Percentiles rank a stretch among this genome's conserved stretches.
Conservation (phyloP, 129 eudicot species). For the Cynara cardunculus region DNA sequence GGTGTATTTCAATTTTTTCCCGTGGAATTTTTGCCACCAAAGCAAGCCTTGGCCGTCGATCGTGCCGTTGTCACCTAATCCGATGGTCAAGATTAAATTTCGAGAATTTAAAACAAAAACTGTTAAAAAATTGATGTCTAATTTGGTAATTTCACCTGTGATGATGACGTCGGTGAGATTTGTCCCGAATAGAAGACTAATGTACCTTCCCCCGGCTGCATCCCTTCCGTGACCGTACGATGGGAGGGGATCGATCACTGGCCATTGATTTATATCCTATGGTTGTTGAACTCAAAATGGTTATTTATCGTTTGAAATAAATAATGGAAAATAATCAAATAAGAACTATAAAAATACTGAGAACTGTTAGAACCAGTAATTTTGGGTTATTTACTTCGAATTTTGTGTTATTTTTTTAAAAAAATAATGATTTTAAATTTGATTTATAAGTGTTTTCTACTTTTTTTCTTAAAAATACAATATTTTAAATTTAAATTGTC, state of each 20-base stretch:
- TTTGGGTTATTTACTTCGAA: too few relatives aligned
- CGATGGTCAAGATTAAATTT: not conserved
- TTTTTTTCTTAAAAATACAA: too few relatives aligned
- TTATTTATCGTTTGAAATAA: not conserved
- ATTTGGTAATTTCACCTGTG: conserved; percentile 49
- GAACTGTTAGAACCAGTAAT: too few relatives aligned
- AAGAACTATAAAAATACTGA: too few relatives aligned
- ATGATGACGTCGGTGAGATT: conserved; percentile 86
- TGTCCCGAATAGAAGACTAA: conserved; percentile 76
- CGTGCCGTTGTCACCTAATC: conserved; percentile 78
- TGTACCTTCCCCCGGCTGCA: conserved; percentile 76
- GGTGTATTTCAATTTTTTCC: conserved; percentile 61
- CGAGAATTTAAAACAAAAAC: not conserved
- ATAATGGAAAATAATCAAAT: not conserved
- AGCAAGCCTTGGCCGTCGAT: conserved; percentile 85
- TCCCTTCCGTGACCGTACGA: conserved; percentile 94
- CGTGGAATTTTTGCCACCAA: conserved; percentile 88
- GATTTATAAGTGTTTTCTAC: too few relatives aligned
- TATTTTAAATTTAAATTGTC: too few relatives aligned
- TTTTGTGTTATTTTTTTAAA: too few relatives aligned
- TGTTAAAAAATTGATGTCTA: not conserved
- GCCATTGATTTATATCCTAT: conserved; percentile 69
- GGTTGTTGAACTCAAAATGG: not conserved
- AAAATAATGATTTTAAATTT: too few relatives aligned
- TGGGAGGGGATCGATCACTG: conserved; percentile 73